phyloP scores from a whole-genome alignment of 805 yeast species.

The Hanseniaspora lachancei region DNA sequence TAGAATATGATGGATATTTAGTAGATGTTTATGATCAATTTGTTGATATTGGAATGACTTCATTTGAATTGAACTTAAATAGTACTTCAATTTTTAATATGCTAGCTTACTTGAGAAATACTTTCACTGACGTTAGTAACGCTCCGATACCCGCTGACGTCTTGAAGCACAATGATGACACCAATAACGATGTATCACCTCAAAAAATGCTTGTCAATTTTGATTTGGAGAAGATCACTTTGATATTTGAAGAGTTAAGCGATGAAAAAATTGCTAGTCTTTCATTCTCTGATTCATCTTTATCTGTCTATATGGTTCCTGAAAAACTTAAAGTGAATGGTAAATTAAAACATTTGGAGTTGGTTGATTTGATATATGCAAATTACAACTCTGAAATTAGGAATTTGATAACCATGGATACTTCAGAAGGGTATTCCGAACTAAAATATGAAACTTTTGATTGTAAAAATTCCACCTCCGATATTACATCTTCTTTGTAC shows the following conservation, averaged over 20 bases:
- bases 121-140: conserved; percentile 75
- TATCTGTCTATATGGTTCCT: conserved; percentile 54
- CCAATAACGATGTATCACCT: conserved; percentile 45
- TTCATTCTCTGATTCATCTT: conserved; percentile 57
- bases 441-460: conserved; percentile 74
- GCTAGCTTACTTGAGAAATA: conserved; percentile 66
- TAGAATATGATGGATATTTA: conserved; percentile 34
- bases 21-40: conserved; percentile 69
- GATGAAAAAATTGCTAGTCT: conserved; percentile 66
- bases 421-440: conserved; percentile 60
- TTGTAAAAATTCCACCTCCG: conserved; percentile 31
- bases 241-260: conserved; percentile 59
- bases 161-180: conserved; percentile 49
- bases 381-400: conserved; percentile 50
- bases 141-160: conserved; percentile 57
- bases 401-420: conserved; percentile 65
- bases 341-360: conserved; percentile 61
- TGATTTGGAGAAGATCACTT: conserved; percentile 55
- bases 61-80: conserved; percentile 59
- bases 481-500: conserved; percentile 34
- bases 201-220: conserved; percentile 61
- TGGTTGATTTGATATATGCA: conserved; percentile 63
- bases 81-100: conserved; percentile 68
- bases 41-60: conserved; percentile 59
- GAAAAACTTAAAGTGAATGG: conserved; percentile 63